Percentiles rank a stretch among this genome's conserved stretches.
These are phyloP conservation scores for Lathyrus aphaca DNA, from an alignment of 306 rosid genomes.

Conservation along the genomic window DNA sequence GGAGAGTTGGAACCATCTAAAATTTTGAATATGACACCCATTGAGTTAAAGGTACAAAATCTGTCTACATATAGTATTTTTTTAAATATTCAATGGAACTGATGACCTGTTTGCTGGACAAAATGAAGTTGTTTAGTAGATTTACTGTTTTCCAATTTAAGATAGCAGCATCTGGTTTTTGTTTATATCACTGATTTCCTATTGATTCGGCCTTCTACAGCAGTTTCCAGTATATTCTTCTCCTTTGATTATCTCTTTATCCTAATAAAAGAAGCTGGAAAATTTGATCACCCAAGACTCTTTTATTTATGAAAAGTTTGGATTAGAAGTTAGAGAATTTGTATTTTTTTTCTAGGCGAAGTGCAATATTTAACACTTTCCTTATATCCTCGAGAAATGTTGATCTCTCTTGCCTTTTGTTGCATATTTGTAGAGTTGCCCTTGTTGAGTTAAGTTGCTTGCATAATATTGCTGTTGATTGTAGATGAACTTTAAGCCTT, in stretches of 20 bases:
- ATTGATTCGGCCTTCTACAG: conserved; percentile 6
- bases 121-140: conserved; percentile 26
- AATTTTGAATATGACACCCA: conserved; percentile 83
- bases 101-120: conserved; percentile 6
- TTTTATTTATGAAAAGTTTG: background rate
- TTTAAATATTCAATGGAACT: background rate
- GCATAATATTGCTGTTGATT: background rate
- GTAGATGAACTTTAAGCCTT: conserved; percentile 19
- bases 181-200: background rate
- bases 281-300: background rate
- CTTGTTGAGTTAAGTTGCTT: conserved; percentile 18
- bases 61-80: background rate
- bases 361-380: conserved; percentile 5
- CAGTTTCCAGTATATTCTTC: conserved; percentile 21
- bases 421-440: background rate
- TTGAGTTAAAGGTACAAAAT: conserved; percentile 80
- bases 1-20: conserved; percentile 87
- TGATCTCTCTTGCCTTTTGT: background rate
- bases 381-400: background rate
- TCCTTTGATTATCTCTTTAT: conserved; percentile 1
- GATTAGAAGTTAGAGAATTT: conserved; percentile 1
- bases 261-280: conserved; percentile 23
- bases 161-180: conserved; percentile 3
- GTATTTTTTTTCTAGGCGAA: conserved; percentile 13
- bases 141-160: conserved; percentile 27